phyloP scores from a whole-genome alignment of 371 early-diverging fungal species.

The Capillidium heterosporum region DNA sequence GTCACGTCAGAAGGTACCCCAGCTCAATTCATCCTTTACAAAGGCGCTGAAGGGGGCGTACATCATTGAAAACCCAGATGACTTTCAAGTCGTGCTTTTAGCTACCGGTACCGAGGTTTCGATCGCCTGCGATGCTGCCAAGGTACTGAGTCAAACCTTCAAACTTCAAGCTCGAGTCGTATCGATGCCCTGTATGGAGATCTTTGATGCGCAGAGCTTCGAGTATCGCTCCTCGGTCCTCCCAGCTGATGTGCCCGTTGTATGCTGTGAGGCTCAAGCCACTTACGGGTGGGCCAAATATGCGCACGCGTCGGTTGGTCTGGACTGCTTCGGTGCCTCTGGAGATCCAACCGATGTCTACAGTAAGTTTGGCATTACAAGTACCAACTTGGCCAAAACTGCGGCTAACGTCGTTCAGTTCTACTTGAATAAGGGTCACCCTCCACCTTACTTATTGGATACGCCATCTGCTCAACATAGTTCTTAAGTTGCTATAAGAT shows the following conservation, averaged over 20 bases:
- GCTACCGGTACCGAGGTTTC: conserved; percentile 96
- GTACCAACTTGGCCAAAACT: neutral
- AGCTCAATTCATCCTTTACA: conserved; percentile 69
- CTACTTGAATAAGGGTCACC: neutral
- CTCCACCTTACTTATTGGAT: neutral
- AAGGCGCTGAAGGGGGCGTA: conserved; percentile 59
- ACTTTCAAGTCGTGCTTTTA: conserved; percentile 49
- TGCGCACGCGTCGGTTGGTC: conserved; percentile 79
- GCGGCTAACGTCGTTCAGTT: neutral
- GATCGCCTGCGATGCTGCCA: conserved; percentile 71
- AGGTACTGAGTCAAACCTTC: conserved; percentile 38
- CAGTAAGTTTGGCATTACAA: conserved; percentile 38
- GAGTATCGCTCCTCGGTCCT: conserved; percentile 76
- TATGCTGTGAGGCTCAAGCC: conserved; percentile 87
- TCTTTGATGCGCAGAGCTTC: conserved; percentile 79
- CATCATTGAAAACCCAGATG: conserved; percentile 39
- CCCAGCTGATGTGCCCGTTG: conserved; percentile 48
- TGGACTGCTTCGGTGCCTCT: conserved; percentile 86
- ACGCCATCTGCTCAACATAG: no score
- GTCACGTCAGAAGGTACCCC: conserved; percentile 90
- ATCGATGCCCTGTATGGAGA: conserved; percentile 87
- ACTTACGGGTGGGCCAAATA: conserved; percentile 93
- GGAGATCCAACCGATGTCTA: conserved; percentile 72
- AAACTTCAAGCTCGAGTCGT: conserved; percentile 88
- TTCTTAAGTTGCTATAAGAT: neutral